Evolutionary conservation across 805 yeast genomes (phyloP).

Genomic region (Jamesozyma gamospora): DNA sequence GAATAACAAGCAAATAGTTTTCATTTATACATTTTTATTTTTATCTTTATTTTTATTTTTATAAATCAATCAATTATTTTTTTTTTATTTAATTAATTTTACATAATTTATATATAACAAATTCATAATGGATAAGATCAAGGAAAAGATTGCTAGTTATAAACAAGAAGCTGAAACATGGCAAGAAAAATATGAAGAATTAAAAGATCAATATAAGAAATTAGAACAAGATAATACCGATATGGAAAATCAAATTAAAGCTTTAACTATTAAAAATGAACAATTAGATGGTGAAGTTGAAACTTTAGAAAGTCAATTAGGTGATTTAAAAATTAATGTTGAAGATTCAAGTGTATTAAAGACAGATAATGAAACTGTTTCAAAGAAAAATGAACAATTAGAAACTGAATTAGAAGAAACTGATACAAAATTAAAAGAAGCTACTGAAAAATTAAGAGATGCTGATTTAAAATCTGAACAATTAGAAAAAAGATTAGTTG

Average conservation of each 20-base stretch:
- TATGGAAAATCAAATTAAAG: constrained; percentile 90
- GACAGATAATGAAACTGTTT: constrained; percentile 79
- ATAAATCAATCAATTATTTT: too few species aligned
- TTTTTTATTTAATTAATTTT: too few species aligned
- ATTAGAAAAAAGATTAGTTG: constrained; percentile 85
- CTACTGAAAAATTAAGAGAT: constrained; percentile 88
- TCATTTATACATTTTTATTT: not conserved
- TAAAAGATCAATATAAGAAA: constrained; percentile 67
- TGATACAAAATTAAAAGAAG: constrained; percentile 83
- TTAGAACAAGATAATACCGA: constrained; percentile 87
- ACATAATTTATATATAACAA: not conserved
- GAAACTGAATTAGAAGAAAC: constrained; percentile 78
- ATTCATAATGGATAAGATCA: constrained; percentile 43
- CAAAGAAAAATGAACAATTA: constrained; percentile 82
- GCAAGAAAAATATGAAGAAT: constrained; percentile 93
- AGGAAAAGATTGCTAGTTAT: constrained; percentile 73
- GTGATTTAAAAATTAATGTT: constrained; percentile 59
- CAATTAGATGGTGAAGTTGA: constrained; percentile 78
- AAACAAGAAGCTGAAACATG: constrained; percentile 93
- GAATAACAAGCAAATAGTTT: not conserved
- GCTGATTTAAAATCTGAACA: constrained; percentile 94
- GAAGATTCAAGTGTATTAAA: constrained; percentile 86
- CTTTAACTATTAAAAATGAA: constrained; percentile 86
- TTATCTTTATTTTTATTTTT: too few species aligned
- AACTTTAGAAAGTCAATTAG: constrained; percentile 31